Evolutionary conservation across 441 rosid species (phyloP), one percentile per base, ranked within the genome.

Genomic region (Lepidium campestre): DNA sequence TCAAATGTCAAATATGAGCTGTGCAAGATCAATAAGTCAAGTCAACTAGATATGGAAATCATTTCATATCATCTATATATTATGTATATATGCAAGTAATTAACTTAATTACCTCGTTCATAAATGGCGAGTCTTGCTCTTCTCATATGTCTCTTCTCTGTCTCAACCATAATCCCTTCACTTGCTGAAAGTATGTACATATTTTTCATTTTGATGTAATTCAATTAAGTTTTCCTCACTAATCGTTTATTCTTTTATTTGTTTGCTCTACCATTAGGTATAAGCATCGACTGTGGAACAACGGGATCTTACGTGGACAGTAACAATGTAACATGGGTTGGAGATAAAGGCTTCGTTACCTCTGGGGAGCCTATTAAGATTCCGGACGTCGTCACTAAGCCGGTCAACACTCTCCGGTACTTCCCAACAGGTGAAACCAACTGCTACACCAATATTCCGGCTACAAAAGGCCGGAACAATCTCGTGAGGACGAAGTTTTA

Each of bases 221-320:
- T 25, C 23, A 36, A 2, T 36, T 23, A 3, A 14, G 7, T 36
- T 47, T 39, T 4, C 15, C 35, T 19, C 18, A 15, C 35, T 54
- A 14, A 32, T 55, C 27, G 4, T 56, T 34, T 6, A n/a, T 45
- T 36, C 5, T 44, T 32, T 32, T 49, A 0, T 17, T 25, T 10
- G 6, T 55, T 39, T 36, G 47, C 25, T 0, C 20, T n/a, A 35
- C 22, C 57, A 36, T 9, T 45, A 67, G 55, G 25, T 35, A 67
- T 58, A 46, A 78, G 61, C 75, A 74, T 87, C 6, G 82, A 82
- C 39, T 87, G 90, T 6, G 90, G 93, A 42, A 2, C 48, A 13
- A 57, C 85, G 0, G 76, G 80, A 8, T 6, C 27, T 12, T 77
- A 73, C 67, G 4, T 19, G 2, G 86, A 82, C 10, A 67, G 19